phyloP scores from a whole-genome alignment of 2,329 filamentous ascomycete species.

The Penicillium sp. region DNA sequence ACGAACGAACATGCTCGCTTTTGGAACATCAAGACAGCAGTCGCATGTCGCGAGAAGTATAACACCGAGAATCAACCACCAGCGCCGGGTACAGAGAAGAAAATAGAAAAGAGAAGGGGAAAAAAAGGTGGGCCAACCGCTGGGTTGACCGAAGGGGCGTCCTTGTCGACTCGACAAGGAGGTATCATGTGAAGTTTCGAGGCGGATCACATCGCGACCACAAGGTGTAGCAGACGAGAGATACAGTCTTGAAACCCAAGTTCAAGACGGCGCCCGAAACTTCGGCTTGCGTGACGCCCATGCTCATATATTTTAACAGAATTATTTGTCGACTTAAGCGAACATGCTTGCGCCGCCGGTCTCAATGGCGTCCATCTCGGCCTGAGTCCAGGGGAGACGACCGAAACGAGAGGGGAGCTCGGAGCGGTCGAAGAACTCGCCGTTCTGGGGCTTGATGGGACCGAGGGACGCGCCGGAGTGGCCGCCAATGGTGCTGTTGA shows the following conservation, averaged over 20 bases:
- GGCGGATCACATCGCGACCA: not conserved
- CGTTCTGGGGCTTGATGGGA: constrained; percentile 67
- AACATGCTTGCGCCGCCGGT: constrained; percentile 78
- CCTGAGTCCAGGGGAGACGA: constrained; percentile 68
- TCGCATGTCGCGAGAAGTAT: constrained; percentile 17
- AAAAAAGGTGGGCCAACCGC: constrained; percentile 11
- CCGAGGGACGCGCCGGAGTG: constrained; percentile 70
- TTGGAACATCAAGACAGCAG: constrained; percentile 17
- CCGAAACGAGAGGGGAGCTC: constrained; percentile 86
- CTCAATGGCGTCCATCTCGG: constrained; percentile 95
- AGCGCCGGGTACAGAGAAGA: constrained; percentile 31
- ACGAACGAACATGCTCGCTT: constrained; percentile 11
- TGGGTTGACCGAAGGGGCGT: constrained; percentile 3
- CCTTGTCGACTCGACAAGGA: constrained; percentile 3
- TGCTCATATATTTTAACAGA: constrained; percentile 17
- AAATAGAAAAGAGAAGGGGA: constrained; percentile 15
- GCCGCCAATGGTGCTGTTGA: constrained; percentile 55
- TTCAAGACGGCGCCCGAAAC: constrained; percentile 10
- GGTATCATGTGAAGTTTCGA: constrained; percentile 5
- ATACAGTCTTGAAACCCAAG: not conserved
- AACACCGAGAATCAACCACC: constrained; percentile 34
- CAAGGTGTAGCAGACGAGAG: too few relatives aligned
- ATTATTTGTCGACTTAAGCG: constrained; percentile 37
- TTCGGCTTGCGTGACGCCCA: constrained; percentile 23
- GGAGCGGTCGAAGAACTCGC: constrained; percentile 83